Base-by-base conservation (phyloP, 345 rosid species). In the Citrus cavaleriei region DNA sequence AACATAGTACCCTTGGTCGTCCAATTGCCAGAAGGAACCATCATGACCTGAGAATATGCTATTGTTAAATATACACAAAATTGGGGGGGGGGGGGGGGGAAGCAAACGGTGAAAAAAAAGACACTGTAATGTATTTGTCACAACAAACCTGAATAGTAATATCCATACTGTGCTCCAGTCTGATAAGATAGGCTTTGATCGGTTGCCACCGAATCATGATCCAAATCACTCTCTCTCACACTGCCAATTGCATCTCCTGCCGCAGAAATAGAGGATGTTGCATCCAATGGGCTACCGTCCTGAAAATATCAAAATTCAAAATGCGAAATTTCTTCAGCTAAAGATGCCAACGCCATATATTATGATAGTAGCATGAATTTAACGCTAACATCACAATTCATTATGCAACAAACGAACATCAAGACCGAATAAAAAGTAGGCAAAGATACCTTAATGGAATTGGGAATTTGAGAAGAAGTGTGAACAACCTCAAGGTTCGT, bases 111-210 rank as follows among this genome's bases (percentile, higher is more conserved):
- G 40, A 37, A 7, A 37, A 37, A 37, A 37, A 37, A 42, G 12
- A 4, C 14, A 62, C 16, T 30, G 21, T 37, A 24, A 25, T 9
- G 9, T 63, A 32, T 38, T 51, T 14, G 40, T 49, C 6, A 59
- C 37, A 42, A 22, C 76, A 64, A 74, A 89, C 91, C 87, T 78
- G 92, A 85, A 83, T 86, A 84, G 69, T 80, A 83, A 72, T 83
- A 84, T 63, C 90, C 88, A 61, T 80, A 83, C 81, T 79, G 79
- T 75, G 80, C 74, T 60, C 79, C 81, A 24, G 80, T 59, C 78
- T 81, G 83, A 82, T 86, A 83, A 73, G 87, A 82, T 37, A 79
- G 51, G 66, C 65, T 78, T 73, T 84, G 89, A 74, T 81, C 82
- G 6, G 85, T 77, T 35, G 80, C 74, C 7, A 77, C 27, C 9